Evolutionary conservation across 2,329 filamentous ascomycete genomes (phyloP).

Genomic region (Phialophora macrospora): DNA sequence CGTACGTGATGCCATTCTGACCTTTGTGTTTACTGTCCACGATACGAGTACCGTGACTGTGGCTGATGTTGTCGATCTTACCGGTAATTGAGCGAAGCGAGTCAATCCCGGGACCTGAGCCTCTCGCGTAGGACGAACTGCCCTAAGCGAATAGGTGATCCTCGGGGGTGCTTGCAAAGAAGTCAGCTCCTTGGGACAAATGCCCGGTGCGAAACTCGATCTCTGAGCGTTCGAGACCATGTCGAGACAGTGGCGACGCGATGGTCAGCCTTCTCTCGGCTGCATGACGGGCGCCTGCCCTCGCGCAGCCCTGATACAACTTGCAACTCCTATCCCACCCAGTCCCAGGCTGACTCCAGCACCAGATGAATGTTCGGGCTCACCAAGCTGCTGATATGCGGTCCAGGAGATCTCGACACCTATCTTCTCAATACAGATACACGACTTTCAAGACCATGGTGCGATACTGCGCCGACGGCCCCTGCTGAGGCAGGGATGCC

Average conservation of each 20-base stretch:
- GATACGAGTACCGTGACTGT: conserved; percentile 3
- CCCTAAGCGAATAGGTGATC: not conserved
- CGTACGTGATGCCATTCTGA: conserved; percentile 14
- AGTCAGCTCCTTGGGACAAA: not conserved
- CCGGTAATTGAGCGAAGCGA: conserved; percentile 19
- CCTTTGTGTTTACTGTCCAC: not conserved
- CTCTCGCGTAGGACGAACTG: conserved; percentile 1
- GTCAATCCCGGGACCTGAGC: not conserved
- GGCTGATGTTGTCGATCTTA: conserved; percentile 23
- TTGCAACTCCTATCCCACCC: not conserved
- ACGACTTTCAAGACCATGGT: not conserved
- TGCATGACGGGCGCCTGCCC: not conserved
- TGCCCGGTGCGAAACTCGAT: not conserved
- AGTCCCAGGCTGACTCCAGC: not conserved
- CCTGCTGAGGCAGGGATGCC: not conserved
- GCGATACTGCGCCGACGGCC: not conserved
- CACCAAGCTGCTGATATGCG: not conserved
- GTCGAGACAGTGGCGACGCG: not conserved
- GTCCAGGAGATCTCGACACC: not conserved
- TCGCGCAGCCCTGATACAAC: not conserved
- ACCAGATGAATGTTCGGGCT: not conserved
- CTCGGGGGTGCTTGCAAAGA: not conserved
- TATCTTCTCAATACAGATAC: not conserved
- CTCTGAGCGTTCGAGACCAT: not conserved
- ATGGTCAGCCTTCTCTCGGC: not conserved